Evolutionary conservation across 306 rosid genomes (phyloP), one percentile per base, ranked within the genome.

Genomic region (Vicia villosa): DNA sequence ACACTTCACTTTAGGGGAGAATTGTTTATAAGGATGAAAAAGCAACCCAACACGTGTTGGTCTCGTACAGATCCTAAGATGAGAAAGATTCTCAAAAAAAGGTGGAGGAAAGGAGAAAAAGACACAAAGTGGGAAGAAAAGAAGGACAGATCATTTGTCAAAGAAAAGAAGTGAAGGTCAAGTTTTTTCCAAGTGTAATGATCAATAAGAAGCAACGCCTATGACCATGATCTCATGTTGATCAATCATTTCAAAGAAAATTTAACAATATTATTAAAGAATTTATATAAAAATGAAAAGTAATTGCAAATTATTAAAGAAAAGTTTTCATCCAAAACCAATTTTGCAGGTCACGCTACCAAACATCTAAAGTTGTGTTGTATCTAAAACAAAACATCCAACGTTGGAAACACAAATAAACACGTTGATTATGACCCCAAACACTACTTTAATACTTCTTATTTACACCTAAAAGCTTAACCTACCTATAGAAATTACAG

Each of bases 11-110:
- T 73, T 82, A 43, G 79, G 40, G 68, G 60, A 69, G 73, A 78
- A 68, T 79, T 74, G 63, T 77, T 50, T 49, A 3, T 54, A 38
- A 20, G 69, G 38, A 52, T 52, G 66, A 58, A 85, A 70, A 70
- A 70, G 84, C 63, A 74, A 43, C 86, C 87, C 76, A 83, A 83
- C 89, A 84, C 86, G 83, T 86, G 88, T 79, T 38, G 38, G 74
- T 58, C 68, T 73, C 12, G 14, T 55, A 58, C 52, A 68, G 62
- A 74, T 75, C 74, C 66, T 37, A 59, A 56, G 66, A 68, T 22
- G 20, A 63, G 57, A 69, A 55, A 73, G 74, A 74, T 47, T 54
- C 73, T 59, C 26, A 17, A 59, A 66, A 17, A 66, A 80, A 76
- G 56, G 47, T 17, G 38, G 64, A 58, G 63, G 55, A 50, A 65